These are phyloP conservation scores for Aspergillus ostianus DNA, from an alignment of 495 filamentous ascomycete genomes.

Conservation along the genomic window DNA sequence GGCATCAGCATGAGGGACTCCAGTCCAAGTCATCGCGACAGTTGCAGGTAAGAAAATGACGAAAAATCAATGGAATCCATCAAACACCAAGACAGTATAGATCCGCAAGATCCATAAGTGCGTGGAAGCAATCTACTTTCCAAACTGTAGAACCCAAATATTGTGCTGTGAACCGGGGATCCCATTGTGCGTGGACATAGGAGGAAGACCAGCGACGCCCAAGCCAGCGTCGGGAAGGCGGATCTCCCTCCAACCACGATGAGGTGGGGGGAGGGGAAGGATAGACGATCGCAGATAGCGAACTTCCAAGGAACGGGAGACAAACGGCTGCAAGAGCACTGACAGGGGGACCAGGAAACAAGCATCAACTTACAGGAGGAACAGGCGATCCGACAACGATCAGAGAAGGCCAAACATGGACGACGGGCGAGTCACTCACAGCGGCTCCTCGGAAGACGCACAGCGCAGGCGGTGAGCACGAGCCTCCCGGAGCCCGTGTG, in stretches of 20 bases:
- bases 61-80: conserved; percentile 11
- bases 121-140: conserved; percentile 42
- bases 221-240: conserved; percentile 10
- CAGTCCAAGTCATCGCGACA: background rate
- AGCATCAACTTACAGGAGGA: conserved; percentile 1
- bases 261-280: background rate
- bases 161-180: conserved; percentile 19
- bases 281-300: conserved; percentile 1
- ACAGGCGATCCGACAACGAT: background rate
- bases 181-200: conserved; percentile 44
- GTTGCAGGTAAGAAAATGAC: conserved; percentile 3
- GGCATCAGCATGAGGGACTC: conserved; percentile 20
- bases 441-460: conserved; percentile 12
- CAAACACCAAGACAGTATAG: background rate
- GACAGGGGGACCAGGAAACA: background rate
- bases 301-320: background rate
- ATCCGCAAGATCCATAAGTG: conserved; percentile 23
- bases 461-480: conserved; percentile 6
- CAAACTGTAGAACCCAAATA: conserved; percentile 10
- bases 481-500: no score
- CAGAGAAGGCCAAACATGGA: background rate
- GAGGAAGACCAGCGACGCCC: conserved; percentile 6
- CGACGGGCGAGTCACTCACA: conserved; percentile 7
- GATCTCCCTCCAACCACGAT: conserved; percentile 6
- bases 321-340: background rate